Evolutionary conservation across 345 rosid species (phyloP).

Genomic region (Lepidium aucheri): DNA sequence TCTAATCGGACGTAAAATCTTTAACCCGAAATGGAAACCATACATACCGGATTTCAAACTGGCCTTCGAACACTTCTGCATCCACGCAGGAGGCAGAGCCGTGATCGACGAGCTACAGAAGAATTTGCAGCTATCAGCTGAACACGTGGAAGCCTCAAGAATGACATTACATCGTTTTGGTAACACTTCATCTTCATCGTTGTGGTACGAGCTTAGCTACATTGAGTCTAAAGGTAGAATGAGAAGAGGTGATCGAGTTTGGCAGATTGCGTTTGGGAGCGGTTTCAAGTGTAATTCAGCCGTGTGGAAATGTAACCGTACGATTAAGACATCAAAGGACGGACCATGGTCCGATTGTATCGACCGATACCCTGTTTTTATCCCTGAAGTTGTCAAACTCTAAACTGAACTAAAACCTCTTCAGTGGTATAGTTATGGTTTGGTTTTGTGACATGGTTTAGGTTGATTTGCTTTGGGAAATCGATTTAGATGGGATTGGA

Average conservation of each 20-base stretch:
- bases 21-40: constrained; percentile 59
- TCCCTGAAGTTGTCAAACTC: constrained; percentile 75
- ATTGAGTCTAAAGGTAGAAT: constrained; percentile 76
- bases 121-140: constrained; percentile 58
- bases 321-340: constrained; percentile 40
- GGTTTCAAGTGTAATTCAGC: constrained; percentile 93
- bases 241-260: constrained; percentile 54
- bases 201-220: constrained; percentile 74
- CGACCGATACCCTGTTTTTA: constrained; percentile 59
- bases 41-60: constrained; percentile 80
- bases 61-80: constrained; percentile 89
- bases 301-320: constrained; percentile 75
- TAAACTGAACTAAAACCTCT: constrained; percentile 12
- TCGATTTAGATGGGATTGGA: constrained; percentile 4
- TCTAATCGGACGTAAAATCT: constrained; percentile 57
- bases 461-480: constrained; percentile 11
- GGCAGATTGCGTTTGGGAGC: constrained; percentile 92
- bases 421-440: background rate
- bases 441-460: constrained; percentile 3
- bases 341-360: constrained; percentile 78
- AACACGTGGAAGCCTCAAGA: constrained; percentile 78
- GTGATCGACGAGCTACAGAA: constrained; percentile 75
- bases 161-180: constrained; percentile 84
- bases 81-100: constrained; percentile 90
- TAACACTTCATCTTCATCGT: constrained; percentile 82